Evolutionary conservation across 495 filamentous ascomycete genomes (phyloP).

Genomic region (Hyaloscypha bicolor): DNA sequence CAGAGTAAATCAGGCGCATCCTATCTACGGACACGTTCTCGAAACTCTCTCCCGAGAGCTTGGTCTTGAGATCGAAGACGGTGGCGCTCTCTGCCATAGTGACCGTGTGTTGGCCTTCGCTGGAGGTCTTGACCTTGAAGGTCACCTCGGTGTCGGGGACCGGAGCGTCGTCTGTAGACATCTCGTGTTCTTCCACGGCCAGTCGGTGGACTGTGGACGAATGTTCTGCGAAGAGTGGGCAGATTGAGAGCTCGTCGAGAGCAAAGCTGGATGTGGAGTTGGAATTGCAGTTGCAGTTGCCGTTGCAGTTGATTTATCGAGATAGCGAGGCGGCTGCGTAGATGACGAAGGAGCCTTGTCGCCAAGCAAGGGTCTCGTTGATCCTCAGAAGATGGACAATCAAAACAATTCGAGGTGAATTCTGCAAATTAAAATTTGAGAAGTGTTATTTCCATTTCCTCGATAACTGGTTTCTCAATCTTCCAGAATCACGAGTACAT

Average conservation of each 20-base stretch:
- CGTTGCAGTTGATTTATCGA: neutral
- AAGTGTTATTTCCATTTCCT: neutral
- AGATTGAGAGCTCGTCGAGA: neutral
- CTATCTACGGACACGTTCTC: slow-evolving; percentile 82
- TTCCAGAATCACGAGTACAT: neutral
- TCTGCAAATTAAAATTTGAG: neutral
- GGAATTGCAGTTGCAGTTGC: no score
- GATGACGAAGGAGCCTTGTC: slow-evolving; percentile 20
- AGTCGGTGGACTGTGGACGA: neutral
- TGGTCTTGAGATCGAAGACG: slow-evolving; percentile 85
- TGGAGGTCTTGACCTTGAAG: slow-evolving; percentile 92
- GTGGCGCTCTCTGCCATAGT: slow-evolving; percentile 76
- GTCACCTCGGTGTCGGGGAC: slow-evolving; percentile 63
- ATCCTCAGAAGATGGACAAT: neutral
- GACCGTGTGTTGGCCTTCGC: slow-evolving; percentile 80
- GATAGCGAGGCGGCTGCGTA: slow-evolving; percentile 16
- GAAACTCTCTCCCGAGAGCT: slow-evolving; percentile 76
- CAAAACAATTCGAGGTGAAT: neutral
- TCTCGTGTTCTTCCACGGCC: slow-evolving; percentile 31
- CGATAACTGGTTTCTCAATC: neutral
- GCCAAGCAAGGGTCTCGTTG: neutral
- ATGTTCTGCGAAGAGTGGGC: neutral
- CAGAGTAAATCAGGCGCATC: slow-evolving; percentile 96
- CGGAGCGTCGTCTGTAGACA: slow-evolving; percentile 57
- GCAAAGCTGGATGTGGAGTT: slow-evolving; percentile 4